Percentiles rank a stretch among this genome's conserved stretches.
Conservation (phyloP, 352 stramenopile genomes). For the Porosira glacialis region DNA sequence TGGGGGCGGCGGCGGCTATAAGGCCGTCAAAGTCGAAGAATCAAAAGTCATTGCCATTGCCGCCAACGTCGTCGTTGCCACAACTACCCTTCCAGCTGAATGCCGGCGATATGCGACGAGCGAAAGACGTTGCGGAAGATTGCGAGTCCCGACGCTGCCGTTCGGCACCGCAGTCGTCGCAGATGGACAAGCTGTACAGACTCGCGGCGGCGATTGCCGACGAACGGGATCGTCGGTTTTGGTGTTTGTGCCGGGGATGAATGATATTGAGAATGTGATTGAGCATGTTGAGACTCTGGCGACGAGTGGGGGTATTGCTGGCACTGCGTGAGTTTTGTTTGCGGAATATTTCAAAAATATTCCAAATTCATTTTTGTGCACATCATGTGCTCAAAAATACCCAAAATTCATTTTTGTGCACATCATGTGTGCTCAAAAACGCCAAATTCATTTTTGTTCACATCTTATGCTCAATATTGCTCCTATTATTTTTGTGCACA, state of each 20-base stretch:
- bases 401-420: too few species aligned
- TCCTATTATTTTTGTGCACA: slow-evolving; percentile 35
- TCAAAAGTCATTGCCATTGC: slow-evolving; percentile 97
- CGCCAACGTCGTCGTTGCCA: slow-evolving; percentile 85
- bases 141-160: slow-evolving; percentile 54
- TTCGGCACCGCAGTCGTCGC: slow-evolving; percentile 25
- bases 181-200: slow-evolving; percentile 55
- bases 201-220: slow-evolving; percentile 62
- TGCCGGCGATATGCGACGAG: too few species aligned
- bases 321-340: too few species aligned
- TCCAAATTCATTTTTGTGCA: too few species aligned
- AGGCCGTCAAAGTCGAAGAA: background rate
- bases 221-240: slow-evolving; percentile 73
- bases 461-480: slow-evolving; percentile 20
- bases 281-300: slow-evolving; percentile 79
- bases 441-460: too few species aligned
- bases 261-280: slow-evolving; percentile 82
- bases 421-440: too few species aligned
- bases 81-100: slow-evolving; percentile 91
- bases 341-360: too few species aligned
- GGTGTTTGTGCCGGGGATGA: slow-evolving; percentile 85
- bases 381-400: too few species aligned
- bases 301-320: too few species aligned
- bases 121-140: too few species aligned
- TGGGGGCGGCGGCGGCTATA: slow-evolving; percentile 2